Conservation (phyloP, 768 basidiomycete genomes). For the Clitopilus hobsonii region DNA sequence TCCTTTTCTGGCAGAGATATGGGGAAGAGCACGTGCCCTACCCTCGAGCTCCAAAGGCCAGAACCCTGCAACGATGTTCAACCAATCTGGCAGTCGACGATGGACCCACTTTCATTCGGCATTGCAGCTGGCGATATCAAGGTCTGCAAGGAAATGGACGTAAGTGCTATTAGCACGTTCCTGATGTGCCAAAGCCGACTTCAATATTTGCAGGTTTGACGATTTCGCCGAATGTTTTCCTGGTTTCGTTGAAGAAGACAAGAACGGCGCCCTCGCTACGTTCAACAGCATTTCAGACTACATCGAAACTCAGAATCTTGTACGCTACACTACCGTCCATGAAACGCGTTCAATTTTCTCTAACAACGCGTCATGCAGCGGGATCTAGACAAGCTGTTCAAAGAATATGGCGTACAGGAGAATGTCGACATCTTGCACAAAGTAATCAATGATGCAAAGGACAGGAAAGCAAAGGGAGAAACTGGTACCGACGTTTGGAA, state of each 20-base stretch:
- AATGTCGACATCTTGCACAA: slow-evolving; percentile 68
- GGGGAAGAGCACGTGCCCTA: neutral
- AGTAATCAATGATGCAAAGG: slow-evolving; percentile 64
- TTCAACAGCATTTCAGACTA: slow-evolving; percentile 67
- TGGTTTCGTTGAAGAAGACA: slow-evolving; percentile 61
- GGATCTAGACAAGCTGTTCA: slow-evolving; percentile 66
- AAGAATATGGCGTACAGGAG: slow-evolving; percentile 60
- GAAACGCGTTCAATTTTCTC: neutral
- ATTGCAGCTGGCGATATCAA: slow-evolving; percentile 49
- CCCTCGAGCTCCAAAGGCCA: neutral
- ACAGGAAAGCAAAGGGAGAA: slow-evolving; percentile 44
- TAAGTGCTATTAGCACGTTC: slow-evolving; percentile 18
- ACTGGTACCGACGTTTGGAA: slow-evolving; percentile 58
- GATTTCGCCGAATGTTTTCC: slow-evolving; percentile 65
- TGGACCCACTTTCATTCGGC: slow-evolving; percentile 57
- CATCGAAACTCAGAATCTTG: slow-evolving; percentile 60
- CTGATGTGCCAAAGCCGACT: neutral
- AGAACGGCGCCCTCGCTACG: slow-evolving; percentile 53
- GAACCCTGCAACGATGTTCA: slow-evolving; percentile 28
- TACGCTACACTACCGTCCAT: slow-evolving; percentile 13
- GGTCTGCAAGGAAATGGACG: slow-evolving; percentile 58
- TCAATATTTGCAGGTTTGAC: slow-evolving; percentile 35
- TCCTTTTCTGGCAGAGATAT: slow-evolving; percentile 17
- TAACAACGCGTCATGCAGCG: slow-evolving; percentile 31
- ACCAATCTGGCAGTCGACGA: slow-evolving; percentile 44